Conservation (phyloP, 2,329 filamentous ascomycete genomes). For the Alternaria dauci region DNA sequence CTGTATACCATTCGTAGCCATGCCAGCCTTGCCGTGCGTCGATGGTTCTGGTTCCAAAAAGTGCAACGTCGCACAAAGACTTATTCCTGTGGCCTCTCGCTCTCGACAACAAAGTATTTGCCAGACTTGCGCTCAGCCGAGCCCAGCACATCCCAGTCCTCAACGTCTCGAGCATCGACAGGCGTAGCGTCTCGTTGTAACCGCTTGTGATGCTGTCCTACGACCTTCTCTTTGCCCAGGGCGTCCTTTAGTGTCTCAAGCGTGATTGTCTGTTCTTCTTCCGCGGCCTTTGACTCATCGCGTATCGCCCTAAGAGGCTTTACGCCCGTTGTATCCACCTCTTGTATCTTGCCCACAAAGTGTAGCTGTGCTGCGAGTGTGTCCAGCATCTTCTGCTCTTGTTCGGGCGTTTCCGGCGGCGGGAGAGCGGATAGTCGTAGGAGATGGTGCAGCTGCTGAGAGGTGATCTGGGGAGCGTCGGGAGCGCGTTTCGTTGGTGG, state of each 20-base stretch:
- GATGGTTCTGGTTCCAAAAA: no score
- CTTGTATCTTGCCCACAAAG: constrained; percentile 88
- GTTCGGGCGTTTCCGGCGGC: constrained; percentile 66
- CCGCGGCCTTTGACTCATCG: constrained; percentile 73
- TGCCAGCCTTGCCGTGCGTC: not conserved
- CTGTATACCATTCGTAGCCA: not conserved
- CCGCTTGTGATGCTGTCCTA: constrained; percentile 62
- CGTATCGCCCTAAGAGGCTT: constrained; percentile 79
- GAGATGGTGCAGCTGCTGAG: constrained; percentile 78
- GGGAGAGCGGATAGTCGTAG: constrained; percentile 90
- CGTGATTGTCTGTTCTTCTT: constrained; percentile 66
- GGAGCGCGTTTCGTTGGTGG: constrained; percentile 53
- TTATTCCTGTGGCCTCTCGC: constrained; percentile 55
- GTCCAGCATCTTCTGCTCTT: constrained; percentile 74
- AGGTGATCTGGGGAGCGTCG: constrained; percentile 61
- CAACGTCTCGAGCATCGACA: constrained; percentile 54
- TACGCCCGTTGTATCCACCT: constrained; percentile 76
- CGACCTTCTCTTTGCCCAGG: constrained; percentile 67
- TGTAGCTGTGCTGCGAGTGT: constrained; percentile 83
- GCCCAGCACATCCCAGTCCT: constrained; percentile 75
- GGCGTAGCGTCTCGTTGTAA: constrained; percentile 59
- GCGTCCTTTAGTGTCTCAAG: constrained; percentile 65
- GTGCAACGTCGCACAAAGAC: not conserved
- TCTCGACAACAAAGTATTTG: constrained; percentile 80
- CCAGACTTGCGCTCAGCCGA: constrained; percentile 72